Conservation (phyloP, 2,329 filamentous ascomycete species). For the Fusarium austroafricanum region DNA sequence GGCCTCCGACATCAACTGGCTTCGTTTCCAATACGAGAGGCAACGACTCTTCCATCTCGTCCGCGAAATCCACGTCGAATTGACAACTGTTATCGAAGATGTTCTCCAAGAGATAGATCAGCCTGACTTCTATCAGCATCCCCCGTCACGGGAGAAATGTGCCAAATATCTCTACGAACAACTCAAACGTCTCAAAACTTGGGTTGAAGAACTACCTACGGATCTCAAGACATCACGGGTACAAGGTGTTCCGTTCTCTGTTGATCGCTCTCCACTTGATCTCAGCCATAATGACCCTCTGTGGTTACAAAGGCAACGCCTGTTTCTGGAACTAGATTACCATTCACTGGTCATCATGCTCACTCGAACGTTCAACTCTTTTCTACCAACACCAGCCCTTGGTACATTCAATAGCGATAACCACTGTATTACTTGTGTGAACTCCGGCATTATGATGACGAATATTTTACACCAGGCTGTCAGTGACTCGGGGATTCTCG, state of each 20-base stretch:
- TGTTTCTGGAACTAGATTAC: conserved; percentile 58
- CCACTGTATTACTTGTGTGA: conserved; percentile 38
- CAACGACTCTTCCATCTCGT: conserved; percentile 27
- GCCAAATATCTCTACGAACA: conserved; percentile 45
- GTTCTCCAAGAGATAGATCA: conserved; percentile 26
- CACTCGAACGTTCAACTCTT: conserved; percentile 55
- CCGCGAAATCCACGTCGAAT: conserved; percentile 34
- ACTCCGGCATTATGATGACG: conserved; percentile 46
- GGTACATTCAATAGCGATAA: conserved; percentile 45
- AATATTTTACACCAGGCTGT: conserved; percentile 46
- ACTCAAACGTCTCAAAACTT: conserved; percentile 47
- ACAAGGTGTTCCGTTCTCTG: conserved; percentile 52
- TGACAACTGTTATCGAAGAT: conserved; percentile 28
- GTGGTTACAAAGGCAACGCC: conserved; percentile 57
- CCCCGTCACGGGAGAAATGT: conserved; percentile 42
- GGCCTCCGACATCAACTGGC: conserved; percentile 34
- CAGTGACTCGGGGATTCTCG: conserved; percentile 43
- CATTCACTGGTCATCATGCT: conserved; percentile 54
- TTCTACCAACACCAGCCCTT: conserved; percentile 46
- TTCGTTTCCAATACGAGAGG: conserved; percentile 38
- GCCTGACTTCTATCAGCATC: conserved; percentile 42
- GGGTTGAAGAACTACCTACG: conserved; percentile 50
- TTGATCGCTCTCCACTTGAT: conserved; percentile 49
- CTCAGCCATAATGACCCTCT: conserved; percentile 52
- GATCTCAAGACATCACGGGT: conserved; percentile 53